phyloP scores from a whole-genome alignment of 768 basidiomycete genomes.

The Hysterangium stoloniferum region DNA sequence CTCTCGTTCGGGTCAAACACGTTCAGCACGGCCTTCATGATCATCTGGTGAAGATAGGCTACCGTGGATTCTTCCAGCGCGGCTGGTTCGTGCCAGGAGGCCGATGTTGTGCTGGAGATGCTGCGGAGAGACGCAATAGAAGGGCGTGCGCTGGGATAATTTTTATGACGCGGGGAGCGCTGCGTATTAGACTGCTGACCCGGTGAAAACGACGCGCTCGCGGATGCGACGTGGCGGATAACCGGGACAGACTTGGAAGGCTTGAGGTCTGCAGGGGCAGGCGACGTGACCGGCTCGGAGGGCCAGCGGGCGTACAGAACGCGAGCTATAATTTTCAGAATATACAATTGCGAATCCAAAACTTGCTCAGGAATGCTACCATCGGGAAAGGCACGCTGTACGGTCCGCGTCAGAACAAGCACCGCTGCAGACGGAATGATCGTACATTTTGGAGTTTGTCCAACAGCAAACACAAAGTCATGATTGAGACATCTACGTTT shows the following conservation, averaged over 20 bases:
- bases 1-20: not conserved
- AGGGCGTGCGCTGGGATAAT: not conserved
- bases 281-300: not conserved
- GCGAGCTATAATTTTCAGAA: slow-evolving; percentile 1
- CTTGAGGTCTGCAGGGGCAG: not conserved
- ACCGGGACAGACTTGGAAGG: not conserved
- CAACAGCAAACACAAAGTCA: not conserved
- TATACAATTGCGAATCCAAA: slow-evolving; percentile 4
- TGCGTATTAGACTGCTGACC: not conserved
- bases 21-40: not conserved
- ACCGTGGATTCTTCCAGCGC: not conserved
- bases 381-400: slow-evolving; percentile 5
- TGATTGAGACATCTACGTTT: not conserved
- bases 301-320: not conserved
- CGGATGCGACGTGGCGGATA: not conserved
- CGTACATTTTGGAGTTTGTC: slow-evolving; percentile 8
- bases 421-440: not conserved
- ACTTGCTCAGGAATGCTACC: slow-evolving; percentile 9
- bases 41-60: not conserved
- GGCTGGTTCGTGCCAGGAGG: not conserved
- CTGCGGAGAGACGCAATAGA: not conserved
- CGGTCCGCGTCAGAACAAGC: not conserved
- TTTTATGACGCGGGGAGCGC: not conserved
- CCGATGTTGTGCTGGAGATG: not conserved
- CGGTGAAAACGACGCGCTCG: not conserved